phyloP scores from a whole-genome alignment of 2,329 filamentous ascomycete genomes.

The Pseudopithomyces chartarum region DNA sequence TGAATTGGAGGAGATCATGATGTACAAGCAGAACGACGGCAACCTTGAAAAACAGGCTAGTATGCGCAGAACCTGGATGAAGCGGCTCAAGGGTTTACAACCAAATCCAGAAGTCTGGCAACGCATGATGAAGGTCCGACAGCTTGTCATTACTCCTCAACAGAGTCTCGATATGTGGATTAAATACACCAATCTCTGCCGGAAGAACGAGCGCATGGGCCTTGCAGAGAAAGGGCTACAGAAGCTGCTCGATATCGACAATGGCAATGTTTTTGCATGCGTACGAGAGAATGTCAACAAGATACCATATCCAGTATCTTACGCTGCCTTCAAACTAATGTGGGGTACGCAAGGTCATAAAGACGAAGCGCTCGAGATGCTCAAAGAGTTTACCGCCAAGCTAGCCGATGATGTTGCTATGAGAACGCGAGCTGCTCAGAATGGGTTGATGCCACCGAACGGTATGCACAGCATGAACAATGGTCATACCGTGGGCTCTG shows the following conservation, averaged over 20 bases:
- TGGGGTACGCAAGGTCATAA: conserved; percentile 71
- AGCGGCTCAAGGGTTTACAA: conserved; percentile 90
- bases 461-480: conserved; percentile 52
- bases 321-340: conserved; percentile 96
- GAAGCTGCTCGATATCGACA: conserved; percentile 69
- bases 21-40: conserved; percentile 85
- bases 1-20: conserved; percentile 96
- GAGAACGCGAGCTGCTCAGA: conserved; percentile 39
- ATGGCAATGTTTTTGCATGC: conserved; percentile 38
- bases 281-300: conserved; percentile 46
- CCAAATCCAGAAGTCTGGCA: conserved; percentile 99
- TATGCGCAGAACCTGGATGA: conserved; percentile 95
- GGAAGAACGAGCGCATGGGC: conserved; percentile 92
- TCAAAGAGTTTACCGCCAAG: conserved; percentile 65
- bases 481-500: conserved; percentile 40
- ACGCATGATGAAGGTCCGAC: conserved; percentile 92
- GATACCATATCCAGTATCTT: conserved; percentile 80
- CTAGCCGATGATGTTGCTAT: conserved; percentile 64
- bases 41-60: conserved; percentile 87
- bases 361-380: conserved; percentile 56
- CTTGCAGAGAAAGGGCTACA: conserved; percentile 94
- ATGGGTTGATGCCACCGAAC: conserved; percentile 40
- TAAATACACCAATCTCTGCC: conserved; percentile 97
- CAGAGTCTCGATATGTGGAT: conserved; percentile 99
- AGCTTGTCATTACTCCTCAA: conserved; percentile 85